phyloP scores from a whole-genome alignment of 495 filamentous ascomycete genomes.

The Aspergillus coremiiformis region DNA sequence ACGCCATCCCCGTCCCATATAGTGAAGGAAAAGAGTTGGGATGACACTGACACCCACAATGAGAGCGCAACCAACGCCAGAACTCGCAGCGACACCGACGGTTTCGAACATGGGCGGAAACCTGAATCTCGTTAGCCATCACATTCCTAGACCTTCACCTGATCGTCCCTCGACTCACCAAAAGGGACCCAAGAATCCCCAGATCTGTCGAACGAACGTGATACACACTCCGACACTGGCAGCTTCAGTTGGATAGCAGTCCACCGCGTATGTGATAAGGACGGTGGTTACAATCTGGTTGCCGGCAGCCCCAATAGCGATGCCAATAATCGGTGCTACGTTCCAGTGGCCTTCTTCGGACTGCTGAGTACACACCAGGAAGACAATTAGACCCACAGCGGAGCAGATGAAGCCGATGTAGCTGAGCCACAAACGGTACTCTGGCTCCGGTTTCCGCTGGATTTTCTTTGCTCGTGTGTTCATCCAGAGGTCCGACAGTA shows the following conservation, averaged over 20 bases:
- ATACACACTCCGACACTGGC: slow-evolving; percentile 48
- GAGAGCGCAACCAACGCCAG: slow-evolving; percentile 35
- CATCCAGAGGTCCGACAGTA: slow-evolving; percentile 44
- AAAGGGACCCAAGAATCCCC: slow-evolving; percentile 53
- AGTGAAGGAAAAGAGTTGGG: slow-evolving; percentile 38
- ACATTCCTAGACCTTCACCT: neutral
- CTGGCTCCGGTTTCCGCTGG: slow-evolving; percentile 28
- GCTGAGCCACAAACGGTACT: slow-evolving; percentile 47
- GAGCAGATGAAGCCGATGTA: slow-evolving; percentile 41
- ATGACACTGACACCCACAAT: slow-evolving; percentile 40
- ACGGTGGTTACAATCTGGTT: slow-evolving; percentile 53
- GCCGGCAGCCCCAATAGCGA: slow-evolving; percentile 41
- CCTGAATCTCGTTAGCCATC: slow-evolving; percentile 21
- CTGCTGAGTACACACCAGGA: slow-evolving; percentile 36
- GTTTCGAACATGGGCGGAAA: slow-evolving; percentile 45
- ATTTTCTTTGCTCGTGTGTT: slow-evolving; percentile 19
- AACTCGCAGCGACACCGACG: slow-evolving; percentile 35
- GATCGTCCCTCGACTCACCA: slow-evolving; percentile 28
- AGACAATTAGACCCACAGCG: slow-evolving; percentile 46
- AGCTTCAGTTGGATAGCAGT: slow-evolving; percentile 42
- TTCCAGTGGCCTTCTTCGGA: slow-evolving; percentile 36
- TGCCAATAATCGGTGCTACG: slow-evolving; percentile 44
- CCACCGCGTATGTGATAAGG: slow-evolving; percentile 46
- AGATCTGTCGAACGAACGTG: slow-evolving; percentile 45
- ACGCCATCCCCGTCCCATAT: slow-evolving; percentile 23